Conservation (phyloP, 140 eudicot species). For the Senecio squalidus region DNA sequence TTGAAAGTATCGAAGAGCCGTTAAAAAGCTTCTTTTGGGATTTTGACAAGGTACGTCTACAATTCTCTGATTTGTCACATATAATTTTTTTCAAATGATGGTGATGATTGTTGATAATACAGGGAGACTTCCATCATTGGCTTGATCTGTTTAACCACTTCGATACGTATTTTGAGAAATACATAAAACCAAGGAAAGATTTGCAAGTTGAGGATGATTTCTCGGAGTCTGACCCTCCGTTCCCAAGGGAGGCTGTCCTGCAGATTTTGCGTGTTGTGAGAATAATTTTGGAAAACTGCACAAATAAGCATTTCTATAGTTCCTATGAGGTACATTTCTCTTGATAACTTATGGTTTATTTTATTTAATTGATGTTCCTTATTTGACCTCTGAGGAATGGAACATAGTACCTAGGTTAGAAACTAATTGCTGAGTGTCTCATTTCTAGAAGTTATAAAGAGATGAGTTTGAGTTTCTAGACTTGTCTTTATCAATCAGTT, state of each 20-base stretch:
- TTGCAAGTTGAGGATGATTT: constrained; percentile 74
- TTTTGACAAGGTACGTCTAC: constrained; percentile 71
- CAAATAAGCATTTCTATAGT: constrained; percentile 87
- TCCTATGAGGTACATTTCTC: constrained; percentile 76
- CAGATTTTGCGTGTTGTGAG: constrained; percentile 91
- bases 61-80: constrained; percentile 4
- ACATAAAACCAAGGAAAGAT: constrained; percentile 88
- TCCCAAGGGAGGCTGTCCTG: constrained; percentile 86
- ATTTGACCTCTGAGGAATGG: neutral
- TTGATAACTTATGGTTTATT: neutral
- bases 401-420: neutral
- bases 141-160: constrained; percentile 93
- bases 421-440: neutral
- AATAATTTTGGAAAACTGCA: constrained; percentile 88
- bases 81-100: constrained; percentile 6
- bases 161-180: constrained; percentile 83
- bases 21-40: constrained; percentile 86
- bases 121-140: constrained; percentile 99
- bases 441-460: neutral
- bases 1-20: constrained; percentile 73
- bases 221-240: constrained; percentile 79
- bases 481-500: neutral
- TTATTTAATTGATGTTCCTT: neutral
- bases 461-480: neutral
- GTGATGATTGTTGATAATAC: constrained; percentile 31